Conservation (phyloP, 2,329 filamentous ascomycete species). For the Penicillium frequentans region DNA sequence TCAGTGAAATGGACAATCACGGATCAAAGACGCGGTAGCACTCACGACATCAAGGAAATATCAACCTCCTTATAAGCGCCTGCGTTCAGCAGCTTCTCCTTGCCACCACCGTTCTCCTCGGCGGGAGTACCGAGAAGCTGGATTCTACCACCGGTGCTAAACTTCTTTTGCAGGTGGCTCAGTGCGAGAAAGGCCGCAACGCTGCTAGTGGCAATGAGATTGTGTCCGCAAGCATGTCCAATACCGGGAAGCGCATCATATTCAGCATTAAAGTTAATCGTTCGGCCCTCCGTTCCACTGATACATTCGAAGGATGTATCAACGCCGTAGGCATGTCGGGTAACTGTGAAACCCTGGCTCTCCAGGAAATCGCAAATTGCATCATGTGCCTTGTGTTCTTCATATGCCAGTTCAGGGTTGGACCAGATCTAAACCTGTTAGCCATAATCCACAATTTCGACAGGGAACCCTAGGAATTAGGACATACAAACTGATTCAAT, state of each 20-base stretch:
- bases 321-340: slow-evolving; percentile 52
- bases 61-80: slow-evolving; percentile 46
- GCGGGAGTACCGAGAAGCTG: slow-evolving; percentile 42
- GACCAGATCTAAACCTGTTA: slow-evolving; percentile 38
- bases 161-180: slow-evolving; percentile 39
- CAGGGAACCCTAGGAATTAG: background rate
- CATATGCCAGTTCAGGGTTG: slow-evolving; percentile 54
- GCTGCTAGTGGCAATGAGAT: slow-evolving; percentile 38
- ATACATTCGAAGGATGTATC: slow-evolving; percentile 54
- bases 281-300: slow-evolving; percentile 40
- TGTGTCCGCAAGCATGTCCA: slow-evolving; percentile 44
- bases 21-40: background rate
- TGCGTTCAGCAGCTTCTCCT: slow-evolving; percentile 43
- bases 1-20: background rate
- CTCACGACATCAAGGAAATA: slow-evolving; percentile 45
- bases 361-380: slow-evolving; percentile 50
- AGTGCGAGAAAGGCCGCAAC: slow-evolving; percentile 47
- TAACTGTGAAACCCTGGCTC: slow-evolving; percentile 48
- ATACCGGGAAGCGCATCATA: slow-evolving; percentile 45
- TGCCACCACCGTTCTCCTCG: slow-evolving; percentile 42
- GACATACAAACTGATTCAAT: background rate
- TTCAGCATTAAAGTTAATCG: slow-evolving; percentile 43
- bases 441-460: background rate
- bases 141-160: slow-evolving; percentile 38
- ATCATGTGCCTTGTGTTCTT: slow-evolving; percentile 55